Evolutionary conservation across 108 stramenopile genomes (phyloP).

Genomic region (Fistulifera solaris): DNA sequence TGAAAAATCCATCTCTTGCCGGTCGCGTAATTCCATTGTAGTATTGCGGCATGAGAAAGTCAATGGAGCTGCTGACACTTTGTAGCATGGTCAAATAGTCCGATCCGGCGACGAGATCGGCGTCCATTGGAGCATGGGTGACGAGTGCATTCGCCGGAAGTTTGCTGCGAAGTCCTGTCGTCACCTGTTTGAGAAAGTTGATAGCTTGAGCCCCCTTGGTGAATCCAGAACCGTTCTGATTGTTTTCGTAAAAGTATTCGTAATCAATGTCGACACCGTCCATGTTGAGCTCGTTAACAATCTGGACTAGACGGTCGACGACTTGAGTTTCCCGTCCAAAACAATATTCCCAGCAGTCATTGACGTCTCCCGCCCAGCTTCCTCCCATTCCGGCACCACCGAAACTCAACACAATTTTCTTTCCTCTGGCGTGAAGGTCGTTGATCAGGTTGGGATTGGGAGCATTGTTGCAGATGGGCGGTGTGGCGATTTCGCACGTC

Average conservation of each 20-base stretch:
- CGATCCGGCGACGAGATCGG: slow-evolving; percentile 32
- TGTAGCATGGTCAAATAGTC: slow-evolving; percentile 35
- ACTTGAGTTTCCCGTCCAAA: slow-evolving; percentile 43
- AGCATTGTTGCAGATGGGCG: slow-evolving; percentile 33
- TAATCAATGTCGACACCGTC: slow-evolving; percentile 64
- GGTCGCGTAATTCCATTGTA: slow-evolving; percentile 45
- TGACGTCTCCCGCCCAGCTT: slow-evolving; percentile 30
- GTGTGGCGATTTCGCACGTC: slow-evolving; percentile 29
- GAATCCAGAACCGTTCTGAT: slow-evolving; percentile 16
- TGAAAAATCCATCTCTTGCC: slow-evolving; percentile 25
- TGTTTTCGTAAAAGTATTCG: slow-evolving; percentile 54
- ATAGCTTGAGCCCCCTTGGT: slow-evolving; percentile 26
- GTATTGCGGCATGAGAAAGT: slow-evolving; percentile 53
- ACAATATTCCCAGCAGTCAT: slow-evolving; percentile 73
- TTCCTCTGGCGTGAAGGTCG: slow-evolving; percentile 34
- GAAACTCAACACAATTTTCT: slow-evolving; percentile 57
- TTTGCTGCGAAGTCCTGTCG: slow-evolving; percentile 26
- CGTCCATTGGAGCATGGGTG: slow-evolving; percentile 60
- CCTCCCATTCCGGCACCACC: slow-evolving; percentile 65
- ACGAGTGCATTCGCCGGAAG: slow-evolving; percentile 28
- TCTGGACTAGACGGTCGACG: slow-evolving; percentile 29
- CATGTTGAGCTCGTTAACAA: slow-evolving; percentile 31
- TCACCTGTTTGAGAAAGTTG: slow-evolving; percentile 27
- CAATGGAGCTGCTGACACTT: slow-evolving; percentile 14
- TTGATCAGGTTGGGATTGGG: slow-evolving; percentile 21